Evolutionary conservation across 192 early-diverging fungal species (phyloP), one percentile per base, ranked within the genome.

Genomic region (Ambispora gerdemannii): DNA sequence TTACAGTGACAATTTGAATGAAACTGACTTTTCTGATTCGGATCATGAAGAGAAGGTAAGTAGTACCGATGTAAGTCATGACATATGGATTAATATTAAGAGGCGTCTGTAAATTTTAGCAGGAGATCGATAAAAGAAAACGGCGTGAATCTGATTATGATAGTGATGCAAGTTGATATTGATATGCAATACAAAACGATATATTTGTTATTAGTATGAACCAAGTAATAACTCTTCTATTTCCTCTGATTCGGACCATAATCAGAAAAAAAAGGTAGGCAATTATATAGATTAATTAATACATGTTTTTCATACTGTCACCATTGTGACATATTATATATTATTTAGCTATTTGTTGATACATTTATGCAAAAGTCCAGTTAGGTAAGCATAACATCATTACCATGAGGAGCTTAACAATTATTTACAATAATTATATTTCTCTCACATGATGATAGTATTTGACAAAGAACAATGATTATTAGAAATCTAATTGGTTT

Each of bases 21-120:
- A 53, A 53, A 53, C 51, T 53, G 51, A 22, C 51, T 53, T 53
- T 53, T 53, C 51, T 53, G 51, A 53, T 53, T 53, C 3, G 51
- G 51, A 22, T 22, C 51, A 53, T 20, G 51, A 53, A 53, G 51
- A 53, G 20, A 53, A 22, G 10, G 20, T 53, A 53, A 53, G 20
- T 22, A 53, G 20, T 22, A 53, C 20, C 7, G 20, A 20, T 53
- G 51, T n/a, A 53, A 53, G 22, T 53, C 11, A 53, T 53, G 20
- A 53, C 22, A 53, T 53, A 53, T 53, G 22, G 20, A 53, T 53
- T 53, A 53, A 53, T n/a, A 53, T 53, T 53, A 53, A 53, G 17
- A 17, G 8, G 17, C 17, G 8, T 47, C 8, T 47, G 17, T 17
- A 47, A 10, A 47, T 47, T 47, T 47, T 47, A 47, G 17, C 43